Evolutionary conservation across 805 yeast species (phyloP).

Genomic region (Saccharomycopsis sp.): DNA sequence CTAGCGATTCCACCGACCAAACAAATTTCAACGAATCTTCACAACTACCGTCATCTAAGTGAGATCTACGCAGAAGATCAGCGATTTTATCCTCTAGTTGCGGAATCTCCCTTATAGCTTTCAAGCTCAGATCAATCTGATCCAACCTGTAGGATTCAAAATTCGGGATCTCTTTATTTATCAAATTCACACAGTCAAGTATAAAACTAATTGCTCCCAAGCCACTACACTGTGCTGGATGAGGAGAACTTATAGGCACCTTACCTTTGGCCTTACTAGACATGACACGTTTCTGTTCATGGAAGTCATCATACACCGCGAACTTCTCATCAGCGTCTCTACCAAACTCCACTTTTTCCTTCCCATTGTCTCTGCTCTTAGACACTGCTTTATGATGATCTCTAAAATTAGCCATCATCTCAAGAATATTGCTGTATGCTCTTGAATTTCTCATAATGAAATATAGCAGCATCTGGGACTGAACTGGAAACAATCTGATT

Average conservation of each 20-base stretch:
- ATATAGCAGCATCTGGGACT: constrained; percentile 49
- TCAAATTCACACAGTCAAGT: constrained; percentile 29
- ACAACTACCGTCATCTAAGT: constrained; percentile 31
- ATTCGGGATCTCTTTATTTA: constrained; percentile 31
- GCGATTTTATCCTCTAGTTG: constrained; percentile 27
- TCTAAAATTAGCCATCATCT: too few species aligned
- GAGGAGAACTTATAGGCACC: constrained; percentile 42
- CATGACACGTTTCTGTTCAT: constrained; percentile 44
- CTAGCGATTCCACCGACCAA: constrained; percentile 60
- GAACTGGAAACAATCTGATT: constrained; percentile 38
- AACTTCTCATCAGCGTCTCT: constrained; percentile 4
- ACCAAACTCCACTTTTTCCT: constrained; percentile 11
- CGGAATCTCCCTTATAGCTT: constrained; percentile 33
- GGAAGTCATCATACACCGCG: constrained; percentile 5
- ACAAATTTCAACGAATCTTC: constrained; percentile 36
- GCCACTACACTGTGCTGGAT: constrained; percentile 45
- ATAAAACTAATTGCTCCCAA: constrained; percentile 35
- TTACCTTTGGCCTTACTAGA: constrained; percentile 49
- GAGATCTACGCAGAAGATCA: constrained; percentile 35
- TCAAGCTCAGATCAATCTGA: constrained; percentile 31
- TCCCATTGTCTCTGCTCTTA: constrained; percentile 6
- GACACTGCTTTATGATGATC: too few species aligned
- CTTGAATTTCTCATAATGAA: constrained; percentile 39
- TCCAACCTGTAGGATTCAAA: constrained; percentile 22
- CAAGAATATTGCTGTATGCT: constrained; percentile 31